These are phyloP conservation scores for Starmera pachycereana DNA, from an alignment of 805 yeast species.

Conservation along the genomic window DNA sequence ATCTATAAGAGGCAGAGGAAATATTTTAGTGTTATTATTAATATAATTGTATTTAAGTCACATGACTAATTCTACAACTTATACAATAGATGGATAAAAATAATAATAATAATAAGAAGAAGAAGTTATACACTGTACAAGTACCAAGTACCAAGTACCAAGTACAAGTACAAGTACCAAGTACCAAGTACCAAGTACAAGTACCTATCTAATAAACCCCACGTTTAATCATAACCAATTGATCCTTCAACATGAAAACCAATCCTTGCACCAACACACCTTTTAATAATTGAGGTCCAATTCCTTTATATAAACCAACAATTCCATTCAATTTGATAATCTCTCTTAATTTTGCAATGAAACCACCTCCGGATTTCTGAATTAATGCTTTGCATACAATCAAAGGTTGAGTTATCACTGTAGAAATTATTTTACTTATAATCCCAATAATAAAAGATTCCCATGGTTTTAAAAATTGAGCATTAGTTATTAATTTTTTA, in stretches of 20 bases:
- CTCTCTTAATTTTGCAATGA: conserved; percentile 52
- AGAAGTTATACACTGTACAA: no score
- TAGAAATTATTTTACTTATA: conserved; percentile 71
- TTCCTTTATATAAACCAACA: conserved; percentile 64
- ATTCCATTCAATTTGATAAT: conserved; percentile 57
- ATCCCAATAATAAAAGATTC: conserved; percentile 70
- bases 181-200: no score
- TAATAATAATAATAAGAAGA: no score
- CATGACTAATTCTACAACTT: no score
- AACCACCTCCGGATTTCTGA: conserved; percentile 43
- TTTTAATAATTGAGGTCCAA: conserved; percentile 70
- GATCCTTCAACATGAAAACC: conserved; percentile 56
- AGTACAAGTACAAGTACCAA: no score
- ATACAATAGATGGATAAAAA: no score
- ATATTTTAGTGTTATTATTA: no score
- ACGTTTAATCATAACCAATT: not conserved
- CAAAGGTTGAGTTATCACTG: conserved; percentile 72
- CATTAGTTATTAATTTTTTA: conserved; percentile 31
- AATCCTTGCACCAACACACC: conserved; percentile 81
- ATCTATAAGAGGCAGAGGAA: no score
- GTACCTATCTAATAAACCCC: no score
- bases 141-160: no score
- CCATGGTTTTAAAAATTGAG: conserved; percentile 38
- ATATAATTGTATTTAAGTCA: no score
- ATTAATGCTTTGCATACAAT: conserved; percentile 78